phyloP scores from a whole-genome alignment of 352 stramenopile genomes.

The Nothophytophthora sp. region DNA sequence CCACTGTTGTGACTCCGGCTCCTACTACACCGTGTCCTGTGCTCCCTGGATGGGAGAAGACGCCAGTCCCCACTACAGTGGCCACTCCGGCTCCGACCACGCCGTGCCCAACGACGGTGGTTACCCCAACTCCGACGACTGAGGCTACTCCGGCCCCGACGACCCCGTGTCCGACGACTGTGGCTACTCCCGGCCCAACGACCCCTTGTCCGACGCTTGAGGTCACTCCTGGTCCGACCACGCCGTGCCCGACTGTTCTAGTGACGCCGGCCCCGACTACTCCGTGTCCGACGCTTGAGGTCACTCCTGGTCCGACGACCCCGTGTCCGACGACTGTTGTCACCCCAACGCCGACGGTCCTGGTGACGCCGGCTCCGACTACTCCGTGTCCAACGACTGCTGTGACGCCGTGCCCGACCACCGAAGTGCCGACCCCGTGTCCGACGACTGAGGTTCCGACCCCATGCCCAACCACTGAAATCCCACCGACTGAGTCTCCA shows the following conservation, averaged over 20 bases:
- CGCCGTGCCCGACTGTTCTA: not conserved
- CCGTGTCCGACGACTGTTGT: constrained; percentile 2
- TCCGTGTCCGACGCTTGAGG: not conserved
- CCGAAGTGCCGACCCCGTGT: not conserved
- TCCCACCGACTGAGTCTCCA: not conserved
- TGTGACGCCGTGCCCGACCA: not conserved
- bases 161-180: not conserved
- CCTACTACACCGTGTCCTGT: constrained; percentile 6
- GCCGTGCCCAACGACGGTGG: constrained; percentile 3
- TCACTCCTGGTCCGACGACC: not conserved
- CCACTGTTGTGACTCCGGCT: constrained; percentile 10
- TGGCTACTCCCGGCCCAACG: not conserved
- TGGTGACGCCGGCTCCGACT: not conserved
- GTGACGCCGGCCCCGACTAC: not conserved
- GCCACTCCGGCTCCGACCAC: constrained; percentile 1
- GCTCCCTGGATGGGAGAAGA: too few relatives aligned
- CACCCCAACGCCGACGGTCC: too few relatives aligned
- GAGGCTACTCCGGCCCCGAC: not conserved
- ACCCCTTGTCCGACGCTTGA: constrained; percentile 1
- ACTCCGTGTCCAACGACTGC: not conserved
- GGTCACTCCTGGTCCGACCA: not conserved
- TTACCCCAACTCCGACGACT: too few relatives aligned
- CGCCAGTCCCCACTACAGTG: constrained; percentile 15
- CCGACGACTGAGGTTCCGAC: not conserved
- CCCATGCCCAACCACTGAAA: not conserved